Conservation (phyloP, 768 basidiomycete genomes). For the Pleurotus platypus region DNA sequence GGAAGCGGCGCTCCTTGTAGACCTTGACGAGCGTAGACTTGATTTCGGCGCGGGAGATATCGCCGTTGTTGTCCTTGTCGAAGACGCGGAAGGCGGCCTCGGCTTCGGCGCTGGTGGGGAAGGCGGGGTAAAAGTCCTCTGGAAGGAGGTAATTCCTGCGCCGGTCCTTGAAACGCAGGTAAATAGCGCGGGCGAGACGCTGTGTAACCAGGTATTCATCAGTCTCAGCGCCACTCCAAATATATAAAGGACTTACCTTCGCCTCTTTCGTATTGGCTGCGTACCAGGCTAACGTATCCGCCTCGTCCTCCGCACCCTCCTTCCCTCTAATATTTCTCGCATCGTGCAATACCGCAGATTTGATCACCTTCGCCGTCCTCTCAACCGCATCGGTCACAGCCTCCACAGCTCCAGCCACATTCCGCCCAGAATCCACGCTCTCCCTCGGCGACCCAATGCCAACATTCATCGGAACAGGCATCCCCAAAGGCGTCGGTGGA, state of each 20-base stretch:
- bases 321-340: slow-evolving; percentile 65
- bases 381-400: slow-evolving; percentile 38
- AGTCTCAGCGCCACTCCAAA: not conserved
- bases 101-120: slow-evolving; percentile 50
- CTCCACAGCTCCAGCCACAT: slow-evolving; percentile 13
- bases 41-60: slow-evolving; percentile 72
- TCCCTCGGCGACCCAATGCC: not conserved
- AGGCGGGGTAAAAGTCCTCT: slow-evolving; percentile 71
- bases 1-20: slow-evolving; percentile 76
- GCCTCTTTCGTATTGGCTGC: slow-evolving; percentile 61
- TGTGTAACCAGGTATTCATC: slow-evolving; percentile 16
- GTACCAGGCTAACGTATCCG: slow-evolving; percentile 41
- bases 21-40: slow-evolving; percentile 64
- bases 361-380: slow-evolving; percentile 61
- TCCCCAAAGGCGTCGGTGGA: slow-evolving; percentile 13
- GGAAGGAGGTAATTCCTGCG: slow-evolving; percentile 59
- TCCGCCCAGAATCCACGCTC: not conserved
- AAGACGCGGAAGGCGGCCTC: slow-evolving; percentile 71
- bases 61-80: slow-evolving; percentile 74
- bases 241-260: slow-evolving; percentile 38
- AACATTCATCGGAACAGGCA: not conserved
- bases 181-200: slow-evolving; percentile 69
- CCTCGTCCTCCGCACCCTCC: slow-evolving; percentile 30
- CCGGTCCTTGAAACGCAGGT: slow-evolving; percentile 53
- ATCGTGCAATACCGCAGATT: slow-evolving; percentile 71